Evolutionary conservation across 805 yeast genomes (phyloP).

Genomic region (Hanseniaspora taiwanica): DNA sequence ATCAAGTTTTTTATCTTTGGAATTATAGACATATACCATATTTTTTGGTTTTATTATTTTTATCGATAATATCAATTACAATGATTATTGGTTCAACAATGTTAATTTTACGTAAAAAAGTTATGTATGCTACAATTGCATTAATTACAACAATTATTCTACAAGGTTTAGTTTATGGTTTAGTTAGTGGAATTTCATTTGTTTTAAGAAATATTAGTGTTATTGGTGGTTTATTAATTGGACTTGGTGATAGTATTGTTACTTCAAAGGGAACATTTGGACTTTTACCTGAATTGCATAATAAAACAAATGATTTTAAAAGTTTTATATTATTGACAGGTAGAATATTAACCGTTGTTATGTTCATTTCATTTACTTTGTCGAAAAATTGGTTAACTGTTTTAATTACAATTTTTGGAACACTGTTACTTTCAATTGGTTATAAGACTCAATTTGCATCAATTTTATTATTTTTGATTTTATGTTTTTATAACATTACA

Average conservation of each 20-base stretch:
- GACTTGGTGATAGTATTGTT: conserved; percentile 74
- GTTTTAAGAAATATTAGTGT: conserved; percentile 80
- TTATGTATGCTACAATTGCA: conserved; percentile 56
- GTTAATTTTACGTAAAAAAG: conserved; percentile 35
- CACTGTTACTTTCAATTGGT: conserved; percentile 74
- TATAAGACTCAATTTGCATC: conserved; percentile 89
- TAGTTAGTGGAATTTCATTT: conserved; percentile 67
- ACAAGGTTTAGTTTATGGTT: conserved; percentile 84
- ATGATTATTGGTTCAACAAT: conserved; percentile 67
- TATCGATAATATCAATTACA: conserved; percentile 44
- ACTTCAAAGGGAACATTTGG: conserved; percentile 49
- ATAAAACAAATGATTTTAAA: conserved; percentile 46
- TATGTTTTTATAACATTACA: conserved; percentile 61
- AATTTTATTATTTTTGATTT: conserved; percentile 46
- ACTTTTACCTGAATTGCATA: conserved; percentile 39
- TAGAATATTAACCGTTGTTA: conserved; percentile 67
- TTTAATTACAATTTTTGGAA: conserved; percentile 54
- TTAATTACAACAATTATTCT: conserved; percentile 57
- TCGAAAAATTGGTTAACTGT: conserved; percentile 60
- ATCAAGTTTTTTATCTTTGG: conserved; percentile 75
- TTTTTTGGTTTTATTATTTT: conserved; percentile 61
- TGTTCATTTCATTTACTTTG: conserved; percentile 76
- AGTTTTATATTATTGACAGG: conserved; percentile 81
- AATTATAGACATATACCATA: conserved; percentile 68
- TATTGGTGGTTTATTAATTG: conserved; percentile 82